Evolutionary conservation across 345 rosid genomes (phyloP).

Genomic region (Bruguiera parviflora): DNA sequence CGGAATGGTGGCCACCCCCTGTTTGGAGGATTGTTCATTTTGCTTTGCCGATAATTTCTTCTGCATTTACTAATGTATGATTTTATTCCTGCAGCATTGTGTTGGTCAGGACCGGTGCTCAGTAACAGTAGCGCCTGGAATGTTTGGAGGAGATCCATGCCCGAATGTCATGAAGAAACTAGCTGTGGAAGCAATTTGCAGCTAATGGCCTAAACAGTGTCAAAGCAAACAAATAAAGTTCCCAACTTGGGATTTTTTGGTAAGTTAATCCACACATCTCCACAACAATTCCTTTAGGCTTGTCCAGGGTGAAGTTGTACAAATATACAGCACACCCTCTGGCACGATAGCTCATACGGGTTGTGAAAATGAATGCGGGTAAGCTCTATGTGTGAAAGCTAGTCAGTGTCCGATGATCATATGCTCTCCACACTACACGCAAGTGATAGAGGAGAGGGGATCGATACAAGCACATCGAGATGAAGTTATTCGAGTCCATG

Average conservation of each 20-base stretch:
- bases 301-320: conserved; percentile 71
- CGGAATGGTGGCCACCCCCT: too few relatives aligned
- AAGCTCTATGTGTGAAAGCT: conserved; percentile 22
- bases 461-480: conserved; percentile 56
- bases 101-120: conserved; percentile 89
- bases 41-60: not conserved
- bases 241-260: conserved; percentile 16
- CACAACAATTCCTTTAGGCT: conserved; percentile 34
- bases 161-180: conserved; percentile 87
- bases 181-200: conserved; percentile 82
- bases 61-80: not conserved
- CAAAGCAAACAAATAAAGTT: conserved; percentile 12
- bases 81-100: conserved; percentile 61
- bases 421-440: conserved; percentile 15
- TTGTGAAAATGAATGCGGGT: conserved; percentile 38
- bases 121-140: conserved; percentile 85
- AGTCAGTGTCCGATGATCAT: conserved; percentile 3
- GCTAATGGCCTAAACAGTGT: conserved; percentile 34
- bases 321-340: conserved; percentile 56
- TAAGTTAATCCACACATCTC: conserved; percentile 22
- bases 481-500: conserved; percentile 50
- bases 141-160: conserved; percentile 98
- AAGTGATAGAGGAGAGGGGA: conserved; percentile 17
- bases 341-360: conserved; percentile 26
- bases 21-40: not conserved